Evolutionary conservation across 2,329 filamentous ascomycete species (phyloP).

Genomic region (Phyllosticta capitalensis): DNA sequence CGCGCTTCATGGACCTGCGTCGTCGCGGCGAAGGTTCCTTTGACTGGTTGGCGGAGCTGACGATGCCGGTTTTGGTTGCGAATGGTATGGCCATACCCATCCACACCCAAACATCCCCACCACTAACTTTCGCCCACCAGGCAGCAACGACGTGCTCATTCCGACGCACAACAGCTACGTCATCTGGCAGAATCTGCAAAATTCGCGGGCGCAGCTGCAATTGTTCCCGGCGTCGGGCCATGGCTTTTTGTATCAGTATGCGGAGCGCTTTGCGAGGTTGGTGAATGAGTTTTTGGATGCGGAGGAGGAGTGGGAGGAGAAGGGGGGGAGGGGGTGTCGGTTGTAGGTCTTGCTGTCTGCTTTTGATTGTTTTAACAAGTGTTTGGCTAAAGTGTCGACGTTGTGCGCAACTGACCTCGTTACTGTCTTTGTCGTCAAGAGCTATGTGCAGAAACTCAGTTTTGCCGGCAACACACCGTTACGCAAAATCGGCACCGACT

Average conservation of each 20-base stretch:
- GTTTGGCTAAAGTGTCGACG: too few relatives aligned
- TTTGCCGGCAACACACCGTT: too few relatives aligned
- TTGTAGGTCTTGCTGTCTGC: background rate
- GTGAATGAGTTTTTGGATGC: conserved; percentile 13
- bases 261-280: conserved; percentile 12
- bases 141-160: conserved; percentile 14
- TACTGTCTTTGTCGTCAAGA: too few relatives aligned
- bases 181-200: conserved; percentile 13
- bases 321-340: background rate
- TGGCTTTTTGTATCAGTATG: conserved; percentile 18
- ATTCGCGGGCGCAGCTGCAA: conserved; percentile 13
- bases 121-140: background rate
- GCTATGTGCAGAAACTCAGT: too few relatives aligned
- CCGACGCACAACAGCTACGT: conserved; percentile 14
- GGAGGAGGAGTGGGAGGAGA: background rate
- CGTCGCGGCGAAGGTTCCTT: conserved; percentile 6
- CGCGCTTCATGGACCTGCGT: conserved; percentile 10
- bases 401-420: too few relatives aligned
- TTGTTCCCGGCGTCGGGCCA: conserved; percentile 17
- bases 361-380: too few relatives aligned
- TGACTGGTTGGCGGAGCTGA: conserved; percentile 20
- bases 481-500: too few relatives aligned
- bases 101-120: rapidly evolving
- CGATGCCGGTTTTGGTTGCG: conserved; percentile 22
- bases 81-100: conserved; percentile 13